A percentile compares a stretch with the other conserved stretches of the same genome.
These are phyloP conservation scores for Dioszegia hungarica DNA, from an alignment of 768 basidiomycete genomes.

Conservation along the genomic window DNA sequence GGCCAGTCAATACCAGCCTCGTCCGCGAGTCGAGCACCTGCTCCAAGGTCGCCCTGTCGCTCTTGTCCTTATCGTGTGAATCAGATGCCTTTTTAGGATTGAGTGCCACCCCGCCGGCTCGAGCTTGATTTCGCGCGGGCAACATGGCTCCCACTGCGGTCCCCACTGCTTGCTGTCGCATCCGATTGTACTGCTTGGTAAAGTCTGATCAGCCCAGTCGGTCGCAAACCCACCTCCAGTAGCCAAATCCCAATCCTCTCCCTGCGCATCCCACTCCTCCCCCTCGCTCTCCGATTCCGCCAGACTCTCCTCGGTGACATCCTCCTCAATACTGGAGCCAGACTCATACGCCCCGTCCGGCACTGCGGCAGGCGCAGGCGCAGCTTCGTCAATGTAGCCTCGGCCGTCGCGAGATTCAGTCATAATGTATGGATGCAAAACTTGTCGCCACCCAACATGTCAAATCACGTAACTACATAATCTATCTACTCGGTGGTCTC, in stretches of 20 bases:
- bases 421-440: too few species aligned
- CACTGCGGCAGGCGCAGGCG: neutral
- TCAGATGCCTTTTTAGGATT: constrained; percentile 69
- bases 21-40: constrained; percentile 97
- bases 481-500: too few species aligned
- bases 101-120: constrained; percentile 54
- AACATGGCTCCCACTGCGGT: constrained; percentile 55
- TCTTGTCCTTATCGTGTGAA: constrained; percentile 75
- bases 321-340: constrained; percentile 30
- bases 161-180: constrained; percentile 66
- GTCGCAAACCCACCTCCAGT: constrained; percentile 43
- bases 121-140: constrained; percentile 51
- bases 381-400: constrained; percentile 8
- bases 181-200: constrained; percentile 95
- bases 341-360: neutral
- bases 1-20: constrained; percentile 86
- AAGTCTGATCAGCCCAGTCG: constrained; percentile 63
- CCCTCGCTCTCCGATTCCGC: neutral
- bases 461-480: too few species aligned
- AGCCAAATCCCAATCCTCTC: constrained; percentile 50
- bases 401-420: neutral
- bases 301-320: constrained; percentile 4
- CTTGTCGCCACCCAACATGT: too few species aligned
- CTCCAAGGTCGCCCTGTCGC: constrained; percentile 92
- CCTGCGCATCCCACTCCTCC: constrained; percentile 43